Base-by-base conservation (phyloP, 345 rosid genomes). In the Lagerstroemia speciosa region DNA sequence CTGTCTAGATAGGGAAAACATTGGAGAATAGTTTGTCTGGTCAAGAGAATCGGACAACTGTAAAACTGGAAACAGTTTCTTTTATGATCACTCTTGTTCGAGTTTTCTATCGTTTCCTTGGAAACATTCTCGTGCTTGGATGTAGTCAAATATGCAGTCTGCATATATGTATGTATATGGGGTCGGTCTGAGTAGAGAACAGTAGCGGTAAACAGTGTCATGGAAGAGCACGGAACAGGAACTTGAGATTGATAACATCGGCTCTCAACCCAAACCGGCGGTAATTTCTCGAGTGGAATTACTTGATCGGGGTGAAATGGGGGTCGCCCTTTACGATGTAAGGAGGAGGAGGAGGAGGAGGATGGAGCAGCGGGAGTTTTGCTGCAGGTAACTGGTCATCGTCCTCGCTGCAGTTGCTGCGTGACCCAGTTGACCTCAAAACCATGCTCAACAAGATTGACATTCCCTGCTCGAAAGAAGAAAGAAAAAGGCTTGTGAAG, bases 281-380 rank as follows among this genome's bases (percentile, higher is more conserved):
- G 6, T 53, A 53, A 24, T 53, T n/a, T 53, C 24, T 3, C 2
- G 30, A n/a, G 60, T 3, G 9, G 7, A 22, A 24, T 53, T n/a
- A n/a, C n/a, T 53, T 6, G 2, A n/a, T 53, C 14, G 6, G 60
- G 30, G 29, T 9, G 30, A n/a, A 53, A n/a, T 19, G 29, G 12
- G 60, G 60, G 12, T 53, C 30, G 60, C 60, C 29, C 60, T n/a
- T 53, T 5, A 53, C 14, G 3, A 48, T 17, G 2, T 62, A 14
- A 0, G n/a, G n/a, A n/a, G n/a, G n/a, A 0, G 57, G 64, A 1
- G 52, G 64, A 38, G 71, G 63, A 48, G n/a, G 72, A 53, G 64
- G 80, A 60, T 66, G 72, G 55, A 79, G 37, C 50, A 85, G 81
- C 1, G 85, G 84, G 50, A 75, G 72, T 71, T 82, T 82, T 3